Base-by-base conservation (phyloP, 345 rosid species). In the Eucalyptus decipiens region DNA sequence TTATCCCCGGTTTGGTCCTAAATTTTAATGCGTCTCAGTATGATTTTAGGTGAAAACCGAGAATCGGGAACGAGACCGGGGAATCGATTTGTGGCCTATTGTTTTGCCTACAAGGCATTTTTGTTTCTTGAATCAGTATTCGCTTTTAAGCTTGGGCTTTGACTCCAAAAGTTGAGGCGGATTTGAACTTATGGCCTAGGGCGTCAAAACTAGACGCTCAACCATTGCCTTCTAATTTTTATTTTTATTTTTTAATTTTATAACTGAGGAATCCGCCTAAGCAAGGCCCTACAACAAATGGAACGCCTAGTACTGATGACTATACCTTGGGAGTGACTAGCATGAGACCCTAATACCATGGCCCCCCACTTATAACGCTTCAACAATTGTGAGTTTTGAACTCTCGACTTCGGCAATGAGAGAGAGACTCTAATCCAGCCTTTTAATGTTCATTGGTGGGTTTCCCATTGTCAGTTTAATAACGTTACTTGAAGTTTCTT, bases 1-100 rank as follows among this genome's bases (percentile, higher is more conserved):
- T 28, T 60, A 56, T 3, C 5, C 62, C 6, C 0, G 4, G 4
- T 58, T 2, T 10, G 2, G 28, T 58, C 6, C 6, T 12, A 60
- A 0, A 6, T 60, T 60, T 11, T 28, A 60, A 28, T 11, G 8
- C 7, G 8, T 6, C n/a, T 28, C 4, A 0, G 8, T 10, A 4
- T 11, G 28, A 11, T 56, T 56, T 8, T 24, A 4, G 0, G 62
- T 51, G 23, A 51, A 51, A 56, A 56, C 2, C 6, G 1, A 26
- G 62, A 56, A 56, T 4, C 1, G 30, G 30, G 54, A 51, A 18
- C 52, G 8, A 50, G 16, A 50, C 19, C 1, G 3, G 54, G 52
- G 23, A 51, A 51, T 3, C 23, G 9, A 51, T 60, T 5, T 60
- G 67, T 60, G 32, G 16, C n/a, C 67, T 60, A 28, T 60, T 26